phyloP scores from a whole-genome alignment of 495 filamentous ascomycete genomes.

The Collariella sp. region DNA sequence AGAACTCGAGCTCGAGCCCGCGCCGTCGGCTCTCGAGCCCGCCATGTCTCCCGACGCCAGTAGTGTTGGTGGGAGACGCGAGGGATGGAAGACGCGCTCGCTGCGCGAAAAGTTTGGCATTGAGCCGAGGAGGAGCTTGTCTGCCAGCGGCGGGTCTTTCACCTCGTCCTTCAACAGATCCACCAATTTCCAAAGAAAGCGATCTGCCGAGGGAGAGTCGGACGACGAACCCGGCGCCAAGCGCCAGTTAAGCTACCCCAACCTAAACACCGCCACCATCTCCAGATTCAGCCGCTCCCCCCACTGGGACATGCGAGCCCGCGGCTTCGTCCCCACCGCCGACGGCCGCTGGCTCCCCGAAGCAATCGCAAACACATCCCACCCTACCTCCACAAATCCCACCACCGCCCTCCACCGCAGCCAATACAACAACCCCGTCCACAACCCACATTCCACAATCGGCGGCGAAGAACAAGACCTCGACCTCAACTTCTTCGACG shows the following conservation, averaged over 20 bases:
- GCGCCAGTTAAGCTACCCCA: conserved; percentile 3
- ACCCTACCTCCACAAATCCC: too few relatives aligned
- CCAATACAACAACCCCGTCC: not conserved
- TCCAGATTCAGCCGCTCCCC: conserved; percentile 15
- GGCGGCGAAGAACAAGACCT: not conserved
- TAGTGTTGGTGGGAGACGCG: conserved; percentile 14
- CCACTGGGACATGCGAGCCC: conserved; percentile 36
- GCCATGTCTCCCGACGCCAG: not conserved
- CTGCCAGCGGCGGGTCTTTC: conserved; percentile 6
- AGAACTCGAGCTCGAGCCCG: conserved; percentile 18
- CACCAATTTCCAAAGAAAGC: conserved; percentile 23
- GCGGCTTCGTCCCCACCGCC: conserved; percentile 36
- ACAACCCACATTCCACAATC: not conserved
- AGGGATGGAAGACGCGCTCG: conserved; percentile 25
- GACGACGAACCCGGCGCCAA: conserved; percentile 16
- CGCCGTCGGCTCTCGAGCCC: not conserved
- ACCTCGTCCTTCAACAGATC: not conserved
- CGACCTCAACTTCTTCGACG: too few relatives aligned
- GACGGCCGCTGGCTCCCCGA: conserved; percentile 38
- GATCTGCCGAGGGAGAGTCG: conserved; percentile 14
- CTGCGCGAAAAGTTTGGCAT: conserved; percentile 27
- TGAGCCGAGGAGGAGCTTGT: conserved; percentile 21
- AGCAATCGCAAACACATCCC: conserved; percentile 25
- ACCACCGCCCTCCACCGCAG: too few relatives aligned
- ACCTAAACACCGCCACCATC: not conserved